A percentile compares a stretch with the other conserved stretches of the same genome.
Evolutionary conservation across 2,329 filamentous ascomycete species (phyloP).

Genomic region (Aspergillus phoenicis): DNA sequence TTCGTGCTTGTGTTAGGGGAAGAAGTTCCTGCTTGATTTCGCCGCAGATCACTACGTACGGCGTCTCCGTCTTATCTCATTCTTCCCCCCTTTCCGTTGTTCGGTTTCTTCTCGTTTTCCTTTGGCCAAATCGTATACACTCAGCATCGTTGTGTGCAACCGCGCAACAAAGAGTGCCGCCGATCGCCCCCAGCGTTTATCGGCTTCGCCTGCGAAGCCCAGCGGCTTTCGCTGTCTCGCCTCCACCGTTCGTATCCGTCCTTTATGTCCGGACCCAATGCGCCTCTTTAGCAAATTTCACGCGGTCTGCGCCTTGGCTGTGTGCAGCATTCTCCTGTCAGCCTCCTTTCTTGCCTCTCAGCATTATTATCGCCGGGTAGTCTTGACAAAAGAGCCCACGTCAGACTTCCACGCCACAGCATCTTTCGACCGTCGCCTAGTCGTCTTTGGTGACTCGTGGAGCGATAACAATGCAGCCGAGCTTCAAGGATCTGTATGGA

Average conservation of each 20-base stretch:
- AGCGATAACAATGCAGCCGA: constrained; percentile 37
- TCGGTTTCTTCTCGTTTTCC: background rate
- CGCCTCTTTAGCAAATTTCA: constrained; percentile 36
- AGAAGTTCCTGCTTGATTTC: constrained; percentile 5
- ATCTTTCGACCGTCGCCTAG: constrained; percentile 33
- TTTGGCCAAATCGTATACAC: background rate
- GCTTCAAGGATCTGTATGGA: constrained; percentile 35
- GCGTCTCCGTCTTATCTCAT: background rate
- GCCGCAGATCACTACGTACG: background rate
- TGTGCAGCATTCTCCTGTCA: constrained; percentile 33
- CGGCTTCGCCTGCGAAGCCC: constrained; percentile 3
- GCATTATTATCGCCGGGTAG: constrained; percentile 25
- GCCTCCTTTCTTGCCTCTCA: constrained; percentile 33
- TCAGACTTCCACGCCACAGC: constrained; percentile 24
- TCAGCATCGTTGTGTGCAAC: constrained; percentile 5
- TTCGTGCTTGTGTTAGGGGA: constrained; percentile 13
- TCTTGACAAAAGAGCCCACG: constrained; percentile 19
- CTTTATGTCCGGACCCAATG: constrained; percentile 22
- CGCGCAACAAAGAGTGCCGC: constrained; percentile 10
- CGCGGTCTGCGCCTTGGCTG: constrained; percentile 32
- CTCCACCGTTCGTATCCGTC: constrained; percentile 18
- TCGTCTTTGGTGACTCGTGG: constrained; percentile 46
- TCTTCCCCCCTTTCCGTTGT: background rate
- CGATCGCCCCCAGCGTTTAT: constrained; percentile 11
- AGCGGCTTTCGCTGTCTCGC: background rate